Base-by-base conservation (phyloP, 306 rosid species). In the Macrotyloma uniflorum region DNA sequence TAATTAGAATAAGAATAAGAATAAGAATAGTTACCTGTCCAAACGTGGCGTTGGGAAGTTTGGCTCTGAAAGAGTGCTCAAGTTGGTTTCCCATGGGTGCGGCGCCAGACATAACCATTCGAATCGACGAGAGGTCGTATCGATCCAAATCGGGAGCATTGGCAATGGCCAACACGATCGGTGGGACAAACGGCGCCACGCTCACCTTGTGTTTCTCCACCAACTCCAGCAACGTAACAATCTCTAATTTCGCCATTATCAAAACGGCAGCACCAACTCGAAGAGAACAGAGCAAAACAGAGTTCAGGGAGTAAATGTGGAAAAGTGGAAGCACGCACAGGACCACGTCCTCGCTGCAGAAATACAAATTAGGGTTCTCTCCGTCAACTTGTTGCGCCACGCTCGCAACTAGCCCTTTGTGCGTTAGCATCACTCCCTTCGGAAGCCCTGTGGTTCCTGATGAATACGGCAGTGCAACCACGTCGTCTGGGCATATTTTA, bases 51-150 rank as follows among this genome's bases (percentile, higher is more conserved):
- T 68, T 65, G 2, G 98, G 93, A 28, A 93, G 88, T 83, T 82
- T 91, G 6, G 85, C 83, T 58, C 87, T 85, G 3, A 93, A 75
- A 51, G 89, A 79, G 14, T 89, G 87, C 77, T 90, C 94, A n/a
- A 93, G 91, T 32, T 89, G 93, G 67, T 84, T 88, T 62, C 96
- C 93, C 89, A 93, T 67, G 8, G 98, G 94, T 0, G 98, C 98
- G 0, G 91, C 98, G 2, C 96, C 98, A 0, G 91, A 89, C 79
- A 89, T 64, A 6, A 89, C 78, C 8, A 74, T 74, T 23, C 96
- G 58, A 13, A 93, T 85, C 1, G 98, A 93, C 26, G 96, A 88
- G 83, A 93, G 23, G 76, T 93, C 90, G 77, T 80, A 83, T 0
- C 74, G 70, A 0, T 79, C 62, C 4, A 89, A 47, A 0, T 86